A percentile compares a stretch with the other conserved stretches of the same genome.
Conservation (phyloP, 2,329 filamentous ascomycete genomes). For the Capronia coronata region DNA sequence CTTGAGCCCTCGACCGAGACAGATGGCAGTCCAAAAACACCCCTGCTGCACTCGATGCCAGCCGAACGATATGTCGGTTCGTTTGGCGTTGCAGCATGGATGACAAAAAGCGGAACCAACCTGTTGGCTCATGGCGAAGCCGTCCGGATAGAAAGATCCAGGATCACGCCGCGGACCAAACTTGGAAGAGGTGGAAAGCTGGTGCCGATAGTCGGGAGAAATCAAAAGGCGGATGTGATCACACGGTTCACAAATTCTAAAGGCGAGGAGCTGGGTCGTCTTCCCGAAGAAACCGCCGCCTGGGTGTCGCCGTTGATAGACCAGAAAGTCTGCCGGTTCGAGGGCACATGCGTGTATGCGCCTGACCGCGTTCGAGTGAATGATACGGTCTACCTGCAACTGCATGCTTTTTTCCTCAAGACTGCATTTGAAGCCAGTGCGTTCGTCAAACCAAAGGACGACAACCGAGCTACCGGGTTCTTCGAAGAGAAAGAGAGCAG, state of each 20-base stretch:
- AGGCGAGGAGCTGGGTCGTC: conserved; percentile 76
- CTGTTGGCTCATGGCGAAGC: conserved; percentile 72
- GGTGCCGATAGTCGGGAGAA: conserved; percentile 38
- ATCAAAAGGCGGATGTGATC: conserved; percentile 71
- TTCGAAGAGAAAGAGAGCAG: conserved; percentile 80
- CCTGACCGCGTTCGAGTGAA: conserved; percentile 80
- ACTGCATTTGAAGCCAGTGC: conserved; percentile 63
- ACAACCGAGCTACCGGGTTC: conserved; percentile 64
- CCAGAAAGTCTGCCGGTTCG: conserved; percentile 79
- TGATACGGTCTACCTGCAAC: conserved; percentile 87
- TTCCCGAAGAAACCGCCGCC: conserved; percentile 77
- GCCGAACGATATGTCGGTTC: conserved; percentile 73
- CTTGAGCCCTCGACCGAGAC: not conserved
- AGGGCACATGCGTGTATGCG: conserved; percentile 81
- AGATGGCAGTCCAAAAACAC: conserved; percentile 21
- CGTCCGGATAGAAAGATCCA: conserved; percentile 82
- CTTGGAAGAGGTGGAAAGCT: conserved; percentile 42
- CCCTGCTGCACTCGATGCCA: conserved; percentile 42
- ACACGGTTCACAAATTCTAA: conserved; percentile 79
- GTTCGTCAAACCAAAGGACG: conserved; percentile 57
- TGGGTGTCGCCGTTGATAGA: conserved; percentile 94
- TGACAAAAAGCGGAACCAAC: conserved; percentile 71
- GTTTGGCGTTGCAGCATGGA: conserved; percentile 87
- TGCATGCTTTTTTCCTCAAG: conserved; percentile 68
- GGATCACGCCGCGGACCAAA: conserved; percentile 56